phyloP scores from a whole-genome alignment of 2,329 filamentous ascomycete species.

The Hypoxylon rubiginosum region DNA sequence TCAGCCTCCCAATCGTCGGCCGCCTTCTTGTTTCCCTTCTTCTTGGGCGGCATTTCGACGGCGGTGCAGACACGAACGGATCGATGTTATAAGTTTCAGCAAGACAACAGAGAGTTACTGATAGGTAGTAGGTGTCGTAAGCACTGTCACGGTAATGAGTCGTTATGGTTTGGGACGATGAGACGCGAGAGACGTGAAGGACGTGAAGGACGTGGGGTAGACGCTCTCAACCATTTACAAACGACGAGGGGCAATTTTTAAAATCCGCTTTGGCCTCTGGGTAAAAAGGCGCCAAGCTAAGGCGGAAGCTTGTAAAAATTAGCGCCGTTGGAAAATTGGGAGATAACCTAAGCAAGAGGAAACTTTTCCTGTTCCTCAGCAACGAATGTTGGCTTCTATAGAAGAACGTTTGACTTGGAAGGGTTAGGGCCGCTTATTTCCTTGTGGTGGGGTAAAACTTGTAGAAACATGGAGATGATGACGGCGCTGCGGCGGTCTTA shows the following conservation, averaged over 20 bases:
- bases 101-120: neutral
- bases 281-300: conserved; percentile 8
- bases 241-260: conserved; percentile 30
- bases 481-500: too few species aligned
- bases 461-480: conserved; percentile 19
- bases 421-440: conserved; percentile 41
- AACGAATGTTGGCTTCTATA: neutral
- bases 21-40: conserved; percentile 87
- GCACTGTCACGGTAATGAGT: neutral
- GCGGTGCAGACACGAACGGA: conserved; percentile 26
- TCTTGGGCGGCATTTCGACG: conserved; percentile 87
- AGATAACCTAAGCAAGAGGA: neutral
- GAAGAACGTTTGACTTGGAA: conserved; percentile 5
- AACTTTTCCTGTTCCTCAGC: neutral
- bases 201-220: conserved; percentile 31
- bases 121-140: neutral
- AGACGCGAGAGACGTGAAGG: too few species aligned
- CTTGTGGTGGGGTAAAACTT: conserved; percentile 27
- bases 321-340: conserved; percentile 5
- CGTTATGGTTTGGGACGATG: neutral
- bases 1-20: conserved; percentile 97
- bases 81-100: neutral
- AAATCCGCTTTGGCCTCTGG: conserved; percentile 11
- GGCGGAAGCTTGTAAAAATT: conserved; percentile 12
- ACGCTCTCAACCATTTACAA: conserved; percentile 16